Conservation (phyloP, 257 asterid species). For the Primulina eburnea region DNA sequence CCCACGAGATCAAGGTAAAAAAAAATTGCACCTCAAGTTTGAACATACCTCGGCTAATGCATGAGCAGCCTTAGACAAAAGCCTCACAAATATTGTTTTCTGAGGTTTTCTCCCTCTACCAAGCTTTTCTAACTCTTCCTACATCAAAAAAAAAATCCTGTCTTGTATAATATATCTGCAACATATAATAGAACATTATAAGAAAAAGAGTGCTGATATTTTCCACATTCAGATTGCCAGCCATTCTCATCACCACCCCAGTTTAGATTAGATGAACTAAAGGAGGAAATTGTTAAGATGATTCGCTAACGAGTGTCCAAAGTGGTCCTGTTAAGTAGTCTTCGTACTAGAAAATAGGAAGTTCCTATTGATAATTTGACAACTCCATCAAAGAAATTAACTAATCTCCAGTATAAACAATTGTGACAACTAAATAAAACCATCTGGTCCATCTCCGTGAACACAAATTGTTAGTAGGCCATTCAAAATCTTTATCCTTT, state of each 20-base stretch:
- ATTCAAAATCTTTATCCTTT: neutral
- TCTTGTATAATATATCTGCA: constrained; percentile 6
- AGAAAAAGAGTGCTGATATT: constrained; percentile 2
- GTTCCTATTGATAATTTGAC: neutral
- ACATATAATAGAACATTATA: constrained; percentile 10
- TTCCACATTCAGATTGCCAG: constrained; percentile 10
- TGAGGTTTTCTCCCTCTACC: constrained; percentile 75
- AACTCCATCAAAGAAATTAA: neutral
- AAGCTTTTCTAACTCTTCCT: constrained; percentile 75
- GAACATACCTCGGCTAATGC: constrained; percentile 83
- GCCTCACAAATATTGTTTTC: constrained; percentile 75
- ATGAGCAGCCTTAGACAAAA: constrained; percentile 88
- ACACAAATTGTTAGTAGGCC: constrained; percentile 7
- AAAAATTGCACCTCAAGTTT: constrained; percentile 8
- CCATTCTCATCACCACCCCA: constrained; percentile 11
- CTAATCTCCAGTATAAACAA: constrained; percentile 15
- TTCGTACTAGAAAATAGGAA: neutral
- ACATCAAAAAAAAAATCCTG: constrained; percentile 28
- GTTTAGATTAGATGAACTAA: neutral
- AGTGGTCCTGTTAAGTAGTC: neutral
- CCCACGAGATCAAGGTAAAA: constrained; percentile 15
- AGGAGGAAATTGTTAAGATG: neutral
- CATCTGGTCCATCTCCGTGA: neutral
- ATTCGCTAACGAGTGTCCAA: no score
- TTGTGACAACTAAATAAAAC: constrained; percentile 17